These are phyloP conservation scores for Aeschynomene evenia DNA, from an alignment of 306 rosid genomes.

Conservation along the genomic window DNA sequence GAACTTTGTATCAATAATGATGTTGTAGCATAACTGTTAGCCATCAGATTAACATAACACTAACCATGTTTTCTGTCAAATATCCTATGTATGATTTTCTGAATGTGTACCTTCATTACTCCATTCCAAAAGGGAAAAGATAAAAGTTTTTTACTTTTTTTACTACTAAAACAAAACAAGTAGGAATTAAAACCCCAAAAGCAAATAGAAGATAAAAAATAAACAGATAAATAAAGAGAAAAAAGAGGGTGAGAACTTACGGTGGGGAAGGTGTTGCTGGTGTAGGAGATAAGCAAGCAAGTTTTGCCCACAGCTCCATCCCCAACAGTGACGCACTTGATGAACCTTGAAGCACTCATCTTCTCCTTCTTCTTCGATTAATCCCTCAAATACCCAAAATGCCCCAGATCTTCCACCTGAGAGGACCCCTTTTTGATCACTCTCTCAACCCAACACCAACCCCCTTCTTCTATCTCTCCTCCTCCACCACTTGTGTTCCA, in stretches of 20 bases:
- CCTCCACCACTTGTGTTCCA: conserved; percentile 27
- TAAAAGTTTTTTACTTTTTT: not conserved
- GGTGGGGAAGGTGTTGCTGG: conserved; percentile 99
- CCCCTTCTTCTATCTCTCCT: conserved; percentile 35
- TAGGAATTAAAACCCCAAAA: not conserved
- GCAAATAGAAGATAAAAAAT: not conserved
- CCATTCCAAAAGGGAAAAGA: not conserved
- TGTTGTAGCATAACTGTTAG: too few relatives aligned
- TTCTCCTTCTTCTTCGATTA: not conserved
- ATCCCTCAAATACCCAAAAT: conserved; percentile 19
- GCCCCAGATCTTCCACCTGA: conserved; percentile 93
- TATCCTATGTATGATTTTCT: too few relatives aligned
- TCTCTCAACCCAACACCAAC: conserved; percentile 21
- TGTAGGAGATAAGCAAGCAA: conserved; percentile 93
- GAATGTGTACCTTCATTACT: too few relatives aligned
- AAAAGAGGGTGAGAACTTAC: conserved; percentile 40
- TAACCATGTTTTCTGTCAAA: too few relatives aligned
- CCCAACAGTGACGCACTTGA: conserved; percentile 96
- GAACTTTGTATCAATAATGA: too few relatives aligned
- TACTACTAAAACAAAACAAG: not conserved
- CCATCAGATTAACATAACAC: too few relatives aligned
- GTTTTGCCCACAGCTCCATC: conserved; percentile 99
- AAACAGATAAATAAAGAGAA: not conserved
- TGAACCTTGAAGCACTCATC: conserved; percentile 99
- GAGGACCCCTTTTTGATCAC: conserved; percentile 53